phyloP scores from a whole-genome alignment of 139 green algal genomes.

The Limnomonas spitsbergensis region DNA sequence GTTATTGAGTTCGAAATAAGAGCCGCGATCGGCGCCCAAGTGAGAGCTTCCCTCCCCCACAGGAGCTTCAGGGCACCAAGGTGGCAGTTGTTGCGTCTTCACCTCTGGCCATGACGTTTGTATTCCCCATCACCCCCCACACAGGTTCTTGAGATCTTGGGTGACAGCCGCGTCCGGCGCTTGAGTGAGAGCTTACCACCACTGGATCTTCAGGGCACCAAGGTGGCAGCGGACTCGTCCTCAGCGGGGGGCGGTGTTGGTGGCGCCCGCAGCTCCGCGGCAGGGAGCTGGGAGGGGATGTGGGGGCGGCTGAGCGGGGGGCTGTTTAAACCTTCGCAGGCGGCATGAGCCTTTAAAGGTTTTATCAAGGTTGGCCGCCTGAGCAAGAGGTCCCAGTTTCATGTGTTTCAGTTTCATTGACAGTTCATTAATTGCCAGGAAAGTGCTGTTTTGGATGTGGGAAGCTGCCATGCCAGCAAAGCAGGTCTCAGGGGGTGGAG shows the following conservation, averaged over 20 bases:
- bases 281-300: background rate
- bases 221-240: no score
- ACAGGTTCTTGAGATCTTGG: conserved; percentile 10
- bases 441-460: no score
- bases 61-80: background rate
- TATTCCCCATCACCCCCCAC: background rate
- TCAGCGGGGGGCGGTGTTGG: no score
- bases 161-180: background rate
- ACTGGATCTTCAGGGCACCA: no score
- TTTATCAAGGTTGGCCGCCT: no score
- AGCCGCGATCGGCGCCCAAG: background rate
- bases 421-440: no score
- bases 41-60: background rate
- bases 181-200: conserved; percentile 2
- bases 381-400: no score
- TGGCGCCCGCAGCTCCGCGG: background rate
- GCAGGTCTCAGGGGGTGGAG: no score
- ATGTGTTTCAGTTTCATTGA: no score
- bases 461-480: no score
- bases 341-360: no score
- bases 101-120: background rate
- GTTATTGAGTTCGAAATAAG: background rate
- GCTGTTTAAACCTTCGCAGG: background rate
- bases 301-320: background rate
- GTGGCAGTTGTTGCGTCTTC: background rate